Evolutionary conservation across 306 rosid species (phyloP).

Genomic region (Cercis canadensis): DNA sequence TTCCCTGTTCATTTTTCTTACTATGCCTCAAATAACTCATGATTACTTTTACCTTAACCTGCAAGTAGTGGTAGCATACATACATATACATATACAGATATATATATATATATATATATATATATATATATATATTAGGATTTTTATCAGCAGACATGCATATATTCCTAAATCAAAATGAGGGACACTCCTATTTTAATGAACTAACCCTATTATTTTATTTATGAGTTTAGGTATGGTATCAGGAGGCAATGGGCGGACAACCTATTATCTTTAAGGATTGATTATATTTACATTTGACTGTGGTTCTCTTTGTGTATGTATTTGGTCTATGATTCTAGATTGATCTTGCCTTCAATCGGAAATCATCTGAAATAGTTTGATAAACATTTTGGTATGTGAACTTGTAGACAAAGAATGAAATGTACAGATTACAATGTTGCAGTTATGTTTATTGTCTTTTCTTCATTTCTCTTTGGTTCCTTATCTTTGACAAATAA

Average conservation of each 20-base stretch:
- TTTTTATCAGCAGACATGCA: slow-evolving; percentile 30
- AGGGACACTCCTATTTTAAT: neutral
- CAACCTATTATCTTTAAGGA: slow-evolving; percentile 8
- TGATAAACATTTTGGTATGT: too few relatives aligned
- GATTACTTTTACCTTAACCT: slow-evolving; percentile 37
- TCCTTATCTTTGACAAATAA: too few relatives aligned
- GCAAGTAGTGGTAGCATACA: neutral
- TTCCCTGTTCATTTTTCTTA: slow-evolving; percentile 5
- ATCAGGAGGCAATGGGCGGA: slow-evolving; percentile 28
- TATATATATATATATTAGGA: neutral
- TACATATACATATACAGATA: neutral
- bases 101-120: slow-evolving; percentile 33
- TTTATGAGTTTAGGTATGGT: neutral
- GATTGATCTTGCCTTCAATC: too few relatives aligned
- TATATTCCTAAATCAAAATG: slow-evolving; percentile 32
- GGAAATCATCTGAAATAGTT: too few relatives aligned
- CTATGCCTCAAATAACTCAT: slow-evolving; percentile 30
- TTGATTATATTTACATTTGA: slow-evolving; percentile 10
- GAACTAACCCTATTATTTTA: slow-evolving; percentile 7
- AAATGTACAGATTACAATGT: too few relatives aligned
- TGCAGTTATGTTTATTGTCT: too few relatives aligned
- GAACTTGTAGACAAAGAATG: too few relatives aligned
- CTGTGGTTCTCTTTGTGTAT: slow-evolving; percentile 6
- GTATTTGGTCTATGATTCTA: too few relatives aligned
- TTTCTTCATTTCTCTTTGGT: too few relatives aligned